Evolutionary conservation across 352 stramenopile genomes (phyloP).

Genomic region (Phytophthora idaei): DNA sequence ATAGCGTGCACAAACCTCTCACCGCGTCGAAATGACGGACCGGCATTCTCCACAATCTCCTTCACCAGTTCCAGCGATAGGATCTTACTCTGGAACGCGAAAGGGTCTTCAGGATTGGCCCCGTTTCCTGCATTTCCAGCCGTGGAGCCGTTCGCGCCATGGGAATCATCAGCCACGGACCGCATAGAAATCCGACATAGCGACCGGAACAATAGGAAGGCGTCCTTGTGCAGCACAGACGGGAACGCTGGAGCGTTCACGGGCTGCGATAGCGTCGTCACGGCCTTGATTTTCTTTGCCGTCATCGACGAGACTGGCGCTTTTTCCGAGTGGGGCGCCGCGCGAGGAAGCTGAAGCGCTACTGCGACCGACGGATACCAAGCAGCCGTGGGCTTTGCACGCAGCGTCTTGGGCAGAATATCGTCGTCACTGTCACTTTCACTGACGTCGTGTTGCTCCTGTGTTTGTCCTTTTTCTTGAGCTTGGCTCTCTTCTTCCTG

Average conservation of each 20-base stretch:
- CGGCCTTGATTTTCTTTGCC: slow-evolving; percentile 16
- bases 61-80: slow-evolving; percentile 97
- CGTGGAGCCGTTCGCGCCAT: slow-evolving; percentile 27
- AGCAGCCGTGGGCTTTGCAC: slow-evolving; percentile 22
- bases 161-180: slow-evolving; percentile 92
- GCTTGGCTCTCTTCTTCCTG: slow-evolving; percentile 8
- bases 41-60: slow-evolving; percentile 97
- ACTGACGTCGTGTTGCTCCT: slow-evolving; percentile 22
- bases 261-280: slow-evolving; percentile 32
- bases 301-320: neutral
- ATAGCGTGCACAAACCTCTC: slow-evolving; percentile 98
- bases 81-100: slow-evolving; percentile 97
- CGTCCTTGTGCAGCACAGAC: slow-evolving; percentile 98
- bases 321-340: neutral
- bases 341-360: slow-evolving; percentile 35
- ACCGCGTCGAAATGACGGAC: slow-evolving; percentile 92
- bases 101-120: slow-evolving; percentile 82
- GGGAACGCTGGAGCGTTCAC: slow-evolving; percentile 85
- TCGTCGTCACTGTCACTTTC: slow-evolving; percentile 35
- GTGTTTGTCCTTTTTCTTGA: slow-evolving; percentile 21
- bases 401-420: slow-evolving; percentile 6
- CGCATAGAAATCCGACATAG: slow-evolving; percentile 94
- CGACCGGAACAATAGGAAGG: slow-evolving; percentile 97
- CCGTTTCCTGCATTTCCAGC: slow-evolving; percentile 30
- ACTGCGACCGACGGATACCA: slow-evolving; percentile 59